Base-by-base conservation (phyloP, 331 rosid species). In the Dryas integrifolia region DNA sequence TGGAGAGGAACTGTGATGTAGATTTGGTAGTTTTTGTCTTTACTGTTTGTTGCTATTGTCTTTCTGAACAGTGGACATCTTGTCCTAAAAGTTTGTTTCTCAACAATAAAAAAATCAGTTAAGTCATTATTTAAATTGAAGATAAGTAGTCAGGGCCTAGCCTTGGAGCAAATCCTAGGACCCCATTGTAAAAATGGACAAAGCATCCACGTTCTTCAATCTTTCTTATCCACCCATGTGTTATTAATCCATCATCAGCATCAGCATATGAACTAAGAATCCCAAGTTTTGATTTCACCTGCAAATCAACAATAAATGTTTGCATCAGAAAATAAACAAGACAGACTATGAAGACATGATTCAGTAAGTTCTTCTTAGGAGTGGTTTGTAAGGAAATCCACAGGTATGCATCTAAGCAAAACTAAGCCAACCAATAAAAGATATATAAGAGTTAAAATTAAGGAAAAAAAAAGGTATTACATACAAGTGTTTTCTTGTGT, bases 221-320 rank as follows among this genome's bases (percentile, higher is more conserved):
- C 88, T 86, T 95, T 74, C 97, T 76, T 79, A 95, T 86, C 98
- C 98, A 95, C 70, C 98, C 98, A 84, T 95, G 98, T 55, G 93
- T 87, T 78, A 95, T 80, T 76, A 91, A 82, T 74, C 97, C 96
- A 49, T 81, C 96, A 57, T 86, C 72, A 52, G 91, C 97, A 76
- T 95, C 96, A 58, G 81, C 70, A 76, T 86, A 91, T 38, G 98
- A 91, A 83, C 92, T 82, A 70, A 95, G 81, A 83, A 91, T 87
- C 72, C 76, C 85, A 60, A 84, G 89, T 77, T 95, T 95, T 0
- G 97, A 95, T 83, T 91, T 95, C 74, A 95, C 97, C 97, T 92
- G 85, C 65, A 71, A 77, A 70, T 48, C 62, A 80, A 14, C 40
- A 52, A 55, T 58, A 40, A 50, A 79, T 46, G 35, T 60, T 58